Conservation (phyloP, 1,284 basidiomycete species). For the Ustilago trichophora region DNA sequence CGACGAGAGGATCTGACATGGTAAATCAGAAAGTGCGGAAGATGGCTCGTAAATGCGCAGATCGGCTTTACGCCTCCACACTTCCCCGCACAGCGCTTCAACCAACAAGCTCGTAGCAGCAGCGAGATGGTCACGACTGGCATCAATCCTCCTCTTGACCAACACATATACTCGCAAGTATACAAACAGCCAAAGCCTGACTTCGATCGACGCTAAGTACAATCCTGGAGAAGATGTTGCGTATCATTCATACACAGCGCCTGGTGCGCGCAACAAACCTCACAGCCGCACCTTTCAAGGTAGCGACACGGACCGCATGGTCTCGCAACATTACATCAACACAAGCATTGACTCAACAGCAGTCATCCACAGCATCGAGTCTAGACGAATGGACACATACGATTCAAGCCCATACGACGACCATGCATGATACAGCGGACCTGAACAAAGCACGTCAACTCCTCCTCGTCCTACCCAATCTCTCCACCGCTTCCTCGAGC, state of each 20-base stretch:
- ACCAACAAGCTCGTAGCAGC: too few relatives aligned
- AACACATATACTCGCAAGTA: too few relatives aligned
- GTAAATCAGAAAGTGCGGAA: neutral
- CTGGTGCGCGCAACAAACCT: constrained; percentile 7
- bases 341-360: neutral
- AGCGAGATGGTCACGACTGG: too few relatives aligned
- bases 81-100: too few relatives aligned
- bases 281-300: neutral
- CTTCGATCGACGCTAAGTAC: too few relatives aligned
- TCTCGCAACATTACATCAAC: neutral
- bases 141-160: too few relatives aligned
- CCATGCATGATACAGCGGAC: constrained; percentile 35
- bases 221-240: constrained; percentile 8
- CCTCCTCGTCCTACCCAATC: constrained; percentile 28
- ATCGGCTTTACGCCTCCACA: constrained; percentile 1
- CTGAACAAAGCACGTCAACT: constrained; percentile 44
- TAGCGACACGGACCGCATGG: too few relatives aligned
- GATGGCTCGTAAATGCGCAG: neutral
- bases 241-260: constrained; percentile 1
- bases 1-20: neutral
- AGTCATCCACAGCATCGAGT: neutral
- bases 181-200: too few relatives aligned
- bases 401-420: constrained; percentile 8
- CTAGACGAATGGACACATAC: constrained; percentile 24
- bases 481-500: neutral